Conservation (phyloP, 768 basidiomycete genomes). For the Calvatia gigantea region DNA sequence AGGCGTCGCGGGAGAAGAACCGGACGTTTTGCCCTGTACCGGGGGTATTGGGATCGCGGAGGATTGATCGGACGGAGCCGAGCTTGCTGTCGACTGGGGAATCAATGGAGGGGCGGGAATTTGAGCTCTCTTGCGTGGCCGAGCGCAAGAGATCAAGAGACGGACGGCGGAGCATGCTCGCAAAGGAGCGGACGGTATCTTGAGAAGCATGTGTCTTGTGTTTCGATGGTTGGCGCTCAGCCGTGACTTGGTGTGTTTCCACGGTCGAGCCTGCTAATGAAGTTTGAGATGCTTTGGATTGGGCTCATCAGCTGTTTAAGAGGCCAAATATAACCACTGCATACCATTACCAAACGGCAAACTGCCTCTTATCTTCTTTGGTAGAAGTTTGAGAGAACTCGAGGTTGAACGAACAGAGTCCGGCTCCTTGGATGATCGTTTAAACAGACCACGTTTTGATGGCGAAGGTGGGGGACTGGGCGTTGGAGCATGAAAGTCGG, state of each 20-base stretch:
- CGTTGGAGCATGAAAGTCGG: constrained; percentile 25
- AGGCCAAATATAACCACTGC: constrained; percentile 19
- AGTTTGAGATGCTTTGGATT: constrained; percentile 6
- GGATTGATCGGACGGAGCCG: constrained; percentile 66
- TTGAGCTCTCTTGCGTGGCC: constrained; percentile 18
- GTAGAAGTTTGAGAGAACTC: constrained; percentile 34
- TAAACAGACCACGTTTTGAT: constrained; percentile 49
- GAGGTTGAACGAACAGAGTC: constrained; percentile 29
- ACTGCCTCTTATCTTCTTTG: constrained; percentile 50
- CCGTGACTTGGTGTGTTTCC: constrained; percentile 5
- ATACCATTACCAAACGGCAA: constrained; percentile 16
- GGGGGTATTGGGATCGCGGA: constrained; percentile 67
- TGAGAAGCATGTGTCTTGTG: constrained; percentile 28
- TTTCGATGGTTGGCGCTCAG: constrained; percentile 25
- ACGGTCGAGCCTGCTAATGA: constrained; percentile 12
- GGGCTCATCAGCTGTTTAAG: background rate
- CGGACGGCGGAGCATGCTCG: constrained; percentile 27
- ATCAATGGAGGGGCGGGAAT: constrained; percentile 13
- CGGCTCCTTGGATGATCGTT: constrained; percentile 47
- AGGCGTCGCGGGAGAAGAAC: constrained; percentile 70
- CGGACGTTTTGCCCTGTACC: constrained; percentile 79
- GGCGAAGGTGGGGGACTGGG: constrained; percentile 47
- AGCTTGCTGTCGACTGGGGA: constrained; percentile 27
- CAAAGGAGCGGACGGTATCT: constrained; percentile 23
- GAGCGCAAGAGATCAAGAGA: constrained; percentile 38